These are phyloP conservation scores for Neopestalotiopsis sp. DNA, from an alignment of 2,329 filamentous ascomycete genomes.

Conservation along the genomic window DNA sequence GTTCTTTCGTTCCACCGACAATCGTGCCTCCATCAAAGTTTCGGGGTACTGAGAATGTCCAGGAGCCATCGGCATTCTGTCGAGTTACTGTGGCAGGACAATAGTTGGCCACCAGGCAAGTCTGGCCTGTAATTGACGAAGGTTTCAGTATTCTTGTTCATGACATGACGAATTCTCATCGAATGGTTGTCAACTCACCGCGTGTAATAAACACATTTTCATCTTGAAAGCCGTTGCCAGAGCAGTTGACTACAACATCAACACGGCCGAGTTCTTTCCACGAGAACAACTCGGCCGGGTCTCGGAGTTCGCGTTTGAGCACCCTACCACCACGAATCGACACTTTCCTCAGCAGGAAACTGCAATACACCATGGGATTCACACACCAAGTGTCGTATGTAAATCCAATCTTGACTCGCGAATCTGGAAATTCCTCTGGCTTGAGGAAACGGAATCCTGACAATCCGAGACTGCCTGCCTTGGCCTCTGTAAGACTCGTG, in stretches of 20 bases:
- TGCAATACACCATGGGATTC: conserved; percentile 59
- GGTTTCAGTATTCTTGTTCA: neutral
- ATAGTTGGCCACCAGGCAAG: conserved; percentile 46
- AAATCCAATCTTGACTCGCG: conserved; percentile 49
- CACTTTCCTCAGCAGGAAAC: conserved; percentile 49
- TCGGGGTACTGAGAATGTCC: conserved; percentile 67
- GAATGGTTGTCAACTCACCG: conserved; percentile 31
- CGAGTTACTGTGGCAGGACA: conserved; percentile 53
- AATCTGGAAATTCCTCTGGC: conserved; percentile 43
- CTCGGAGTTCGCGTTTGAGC: conserved; percentile 39
- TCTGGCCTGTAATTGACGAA: conserved; percentile 42
- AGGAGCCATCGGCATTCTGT: conserved; percentile 66
- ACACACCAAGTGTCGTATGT: conserved; percentile 61
- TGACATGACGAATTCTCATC: neutral
- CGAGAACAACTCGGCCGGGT: conserved; percentile 44
- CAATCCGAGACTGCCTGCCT: conserved; percentile 38
- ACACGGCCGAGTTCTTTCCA: conserved; percentile 33
- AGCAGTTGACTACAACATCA: conserved; percentile 49
- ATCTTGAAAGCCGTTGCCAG: conserved; percentile 50
- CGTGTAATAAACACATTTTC: conserved; percentile 47
- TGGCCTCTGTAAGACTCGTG: conserved; percentile 35
- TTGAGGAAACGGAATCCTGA: conserved; percentile 44
- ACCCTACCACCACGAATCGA: conserved; percentile 41
- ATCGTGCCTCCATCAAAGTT: conserved; percentile 67
- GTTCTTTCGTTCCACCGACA: conserved; percentile 70